Evolutionary conservation across 768 basidiomycete species (phyloP).

Genomic region (Multifurca ochricompacta): DNA sequence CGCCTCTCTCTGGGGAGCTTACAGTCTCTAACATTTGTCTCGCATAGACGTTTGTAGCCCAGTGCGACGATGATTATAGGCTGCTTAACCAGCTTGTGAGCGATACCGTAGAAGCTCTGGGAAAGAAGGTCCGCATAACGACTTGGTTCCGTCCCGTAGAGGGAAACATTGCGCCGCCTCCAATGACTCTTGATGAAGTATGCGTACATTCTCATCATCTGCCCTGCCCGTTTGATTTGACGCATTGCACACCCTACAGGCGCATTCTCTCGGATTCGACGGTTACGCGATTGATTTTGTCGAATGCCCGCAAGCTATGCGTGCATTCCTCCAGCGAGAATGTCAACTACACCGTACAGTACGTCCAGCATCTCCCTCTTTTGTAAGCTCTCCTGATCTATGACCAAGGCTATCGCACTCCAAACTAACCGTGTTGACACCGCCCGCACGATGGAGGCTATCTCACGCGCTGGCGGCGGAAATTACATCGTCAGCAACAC

Average conservation of each 20-base stretch:
- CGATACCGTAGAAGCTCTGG: conserved; percentile 48
- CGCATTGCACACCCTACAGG: conserved; percentile 33
- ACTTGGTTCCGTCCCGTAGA: conserved; percentile 55
- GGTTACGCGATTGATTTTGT: conserved; percentile 80
- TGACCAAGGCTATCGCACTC: conserved; percentile 51
- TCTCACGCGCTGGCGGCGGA: conserved; percentile 48
- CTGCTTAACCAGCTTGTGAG: conserved; percentile 60
- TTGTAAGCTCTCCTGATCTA: not conserved
- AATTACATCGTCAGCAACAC: conserved; percentile 55
- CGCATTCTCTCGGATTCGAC: conserved; percentile 59
- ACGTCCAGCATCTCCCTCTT: conserved; percentile 22
- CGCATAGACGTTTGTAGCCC: conserved; percentile 73
- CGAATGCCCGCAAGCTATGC: conserved; percentile 65
- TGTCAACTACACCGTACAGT: conserved; percentile 70
- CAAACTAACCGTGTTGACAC: conserved; percentile 44
- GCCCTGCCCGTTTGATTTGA: not conserved
- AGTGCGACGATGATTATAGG: conserved; percentile 75
- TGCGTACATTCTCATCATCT: not conserved
- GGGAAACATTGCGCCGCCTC: conserved; percentile 36
- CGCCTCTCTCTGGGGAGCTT: not conserved
- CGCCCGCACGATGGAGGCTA: conserved; percentile 48
- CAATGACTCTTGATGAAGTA: conserved; percentile 57
- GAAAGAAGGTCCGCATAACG: conserved; percentile 47
- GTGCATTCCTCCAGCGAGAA: conserved; percentile 58
- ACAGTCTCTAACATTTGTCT: not conserved